These are phyloP conservation scores for Leptographium procerum DNA, from an alignment of 2,329 filamentous ascomycete genomes.

Conservation along the genomic window DNA sequence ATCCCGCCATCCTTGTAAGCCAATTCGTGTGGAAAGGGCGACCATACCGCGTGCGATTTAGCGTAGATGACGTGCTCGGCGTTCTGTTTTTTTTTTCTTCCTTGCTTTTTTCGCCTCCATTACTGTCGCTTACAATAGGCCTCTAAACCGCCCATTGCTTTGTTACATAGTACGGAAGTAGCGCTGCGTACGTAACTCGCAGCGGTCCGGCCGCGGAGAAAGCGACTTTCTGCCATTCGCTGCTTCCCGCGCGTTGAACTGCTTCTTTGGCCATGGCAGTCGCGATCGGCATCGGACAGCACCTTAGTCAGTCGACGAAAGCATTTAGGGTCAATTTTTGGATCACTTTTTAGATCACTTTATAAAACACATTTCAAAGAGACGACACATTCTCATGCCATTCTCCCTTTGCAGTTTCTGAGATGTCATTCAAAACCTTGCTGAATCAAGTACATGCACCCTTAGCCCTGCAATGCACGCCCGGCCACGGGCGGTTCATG, in stretches of 20 bases:
- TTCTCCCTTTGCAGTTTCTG: not conserved
- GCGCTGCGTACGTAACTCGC: too few relatives aligned
- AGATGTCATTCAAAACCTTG: not conserved
- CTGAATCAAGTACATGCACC: not conserved
- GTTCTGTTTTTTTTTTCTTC: not conserved
- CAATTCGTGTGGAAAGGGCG: not conserved
- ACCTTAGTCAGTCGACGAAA: too few relatives aligned
- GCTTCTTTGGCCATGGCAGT: not conserved
- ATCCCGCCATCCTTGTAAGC: not conserved
- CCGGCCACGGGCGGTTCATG: not conserved
- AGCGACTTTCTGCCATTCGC: not conserved
- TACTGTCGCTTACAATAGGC: too few relatives aligned
- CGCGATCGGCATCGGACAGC: too few relatives aligned
- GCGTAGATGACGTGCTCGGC: constrained; percentile 15
- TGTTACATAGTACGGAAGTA: too few relatives aligned
- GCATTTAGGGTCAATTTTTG: too few relatives aligned
- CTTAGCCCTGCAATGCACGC: not conserved
- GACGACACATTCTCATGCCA: not conserved
- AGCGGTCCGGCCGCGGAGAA: not conserved
- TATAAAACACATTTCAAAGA: too few relatives aligned
- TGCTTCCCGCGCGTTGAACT: not conserved
- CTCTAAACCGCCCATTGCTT: too few relatives aligned
- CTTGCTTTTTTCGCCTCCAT: not conserved
- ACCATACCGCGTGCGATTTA: constrained; percentile 7
- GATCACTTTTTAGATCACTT: too few relatives aligned